These are phyloP conservation scores for Tolypocladium guangdongense DNA, from an alignment of 2,329 filamentous ascomycete species.

Conservation along the genomic window DNA sequence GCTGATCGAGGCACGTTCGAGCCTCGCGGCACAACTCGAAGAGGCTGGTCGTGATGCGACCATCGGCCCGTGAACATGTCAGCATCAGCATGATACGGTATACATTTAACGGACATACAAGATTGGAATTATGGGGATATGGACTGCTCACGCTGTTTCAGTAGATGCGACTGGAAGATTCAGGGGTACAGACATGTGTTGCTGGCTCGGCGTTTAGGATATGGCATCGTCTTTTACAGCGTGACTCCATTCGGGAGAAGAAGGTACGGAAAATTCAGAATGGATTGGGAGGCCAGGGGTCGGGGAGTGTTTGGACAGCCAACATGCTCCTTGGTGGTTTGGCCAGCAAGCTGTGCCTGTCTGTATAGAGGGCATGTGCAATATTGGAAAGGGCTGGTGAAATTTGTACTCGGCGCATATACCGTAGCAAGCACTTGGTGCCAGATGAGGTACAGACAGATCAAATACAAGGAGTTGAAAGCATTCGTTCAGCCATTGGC, in stretches of 20 bases:
- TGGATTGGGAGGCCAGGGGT: neutral
- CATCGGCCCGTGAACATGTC: neutral
- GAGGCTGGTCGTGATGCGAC: conserved; percentile 22
- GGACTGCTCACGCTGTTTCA: neutral
- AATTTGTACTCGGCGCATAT: neutral
- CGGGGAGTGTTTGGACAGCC: neutral
- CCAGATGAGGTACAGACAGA: neutral
- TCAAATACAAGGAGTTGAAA: neutral
- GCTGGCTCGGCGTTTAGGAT: neutral
- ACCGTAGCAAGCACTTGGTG: neutral
- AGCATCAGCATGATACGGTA: neutral
- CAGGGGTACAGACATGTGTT: neutral
- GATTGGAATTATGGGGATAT: neutral
- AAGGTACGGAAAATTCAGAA: neutral
- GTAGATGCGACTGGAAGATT: neutral
- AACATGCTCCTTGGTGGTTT: neutral
- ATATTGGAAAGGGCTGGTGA: neutral
- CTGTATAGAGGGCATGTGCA: neutral
- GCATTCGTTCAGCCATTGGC: neutral
- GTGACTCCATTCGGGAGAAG: neutral
- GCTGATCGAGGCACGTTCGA: conserved; percentile 29
- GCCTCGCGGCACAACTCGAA: conserved; percentile 21
- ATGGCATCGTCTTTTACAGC: neutral
- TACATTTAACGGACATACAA: neutral
- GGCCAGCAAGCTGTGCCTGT: neutral